phyloP scores from a whole-genome alignment of 2,329 filamentous ascomycete genomes.

The Talaromyces sp. region DNA sequence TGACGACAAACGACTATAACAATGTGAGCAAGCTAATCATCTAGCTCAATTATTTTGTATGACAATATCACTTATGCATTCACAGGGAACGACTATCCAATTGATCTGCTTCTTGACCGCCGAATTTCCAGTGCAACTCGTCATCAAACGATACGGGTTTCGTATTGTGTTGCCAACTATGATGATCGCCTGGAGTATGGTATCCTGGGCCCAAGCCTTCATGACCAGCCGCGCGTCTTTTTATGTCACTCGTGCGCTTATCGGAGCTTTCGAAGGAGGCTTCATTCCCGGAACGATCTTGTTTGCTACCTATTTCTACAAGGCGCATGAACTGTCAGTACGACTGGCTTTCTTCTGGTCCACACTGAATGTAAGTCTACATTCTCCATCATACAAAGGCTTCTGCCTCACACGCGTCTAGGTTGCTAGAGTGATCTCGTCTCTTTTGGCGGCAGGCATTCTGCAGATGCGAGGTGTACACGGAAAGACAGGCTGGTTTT shows the following conservation, averaged over 20 bases:
- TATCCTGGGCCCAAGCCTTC: conserved; percentile 46
- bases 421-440: conserved; percentile 28
- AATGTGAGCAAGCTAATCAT: neutral
- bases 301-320: conserved; percentile 61
- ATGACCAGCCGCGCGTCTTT: conserved; percentile 40
- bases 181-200: conserved; percentile 51
- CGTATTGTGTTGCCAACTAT: conserved; percentile 56
- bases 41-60: neutral
- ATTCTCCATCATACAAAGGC: neutral
- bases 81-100: conserved; percentile 51
- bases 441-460: conserved; percentile 36
- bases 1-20: conserved; percentile 28
- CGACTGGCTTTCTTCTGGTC: conserved; percentile 46
- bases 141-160: conserved; percentile 53
- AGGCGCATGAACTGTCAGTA: conserved; percentile 59
- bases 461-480: conserved; percentile 33
- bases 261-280: conserved; percentile 47
- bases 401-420: neutral
- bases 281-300: conserved; percentile 64
- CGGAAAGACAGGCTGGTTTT: conserved; percentile 43
- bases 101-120: conserved; percentile 52
- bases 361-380: conserved; percentile 8
- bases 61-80: neutral
- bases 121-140: conserved; percentile 56
- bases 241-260: conserved; percentile 39